These are phyloP conservation scores for Vigna nakashimae DNA, from an alignment of 306 rosid genomes.

Conservation along the genomic window DNA sequence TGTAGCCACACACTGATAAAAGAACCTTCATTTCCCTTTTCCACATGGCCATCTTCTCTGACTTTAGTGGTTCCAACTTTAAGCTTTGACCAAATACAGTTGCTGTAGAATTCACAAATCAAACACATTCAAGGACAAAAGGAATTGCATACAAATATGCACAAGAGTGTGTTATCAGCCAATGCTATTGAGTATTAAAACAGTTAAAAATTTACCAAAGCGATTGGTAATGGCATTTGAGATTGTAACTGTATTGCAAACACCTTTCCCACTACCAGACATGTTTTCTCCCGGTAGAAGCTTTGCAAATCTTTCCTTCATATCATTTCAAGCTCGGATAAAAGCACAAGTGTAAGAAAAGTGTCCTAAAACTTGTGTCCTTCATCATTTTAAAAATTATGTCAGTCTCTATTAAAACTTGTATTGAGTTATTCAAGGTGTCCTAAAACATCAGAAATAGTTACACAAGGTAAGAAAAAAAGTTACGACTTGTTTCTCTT, in stretches of 20 bases:
- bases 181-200: background rate
- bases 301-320: conserved; percentile 93
- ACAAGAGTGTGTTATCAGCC: background rate
- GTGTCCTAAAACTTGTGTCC: too few relatives aligned
- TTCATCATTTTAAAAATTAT: background rate
- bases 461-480: background rate
- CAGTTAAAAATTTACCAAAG: conserved; percentile 61
- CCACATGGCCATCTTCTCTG: conserved; percentile 94
- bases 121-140: conserved; percentile 8
- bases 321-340: conserved; percentile 76
- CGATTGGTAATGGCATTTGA: conserved; percentile 94
- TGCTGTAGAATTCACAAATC: conserved; percentile 57
- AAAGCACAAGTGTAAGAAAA: background rate
- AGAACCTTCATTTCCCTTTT: conserved; percentile 95
- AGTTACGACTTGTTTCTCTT: too few relatives aligned
- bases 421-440: background rate
- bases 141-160: conserved; percentile 10
- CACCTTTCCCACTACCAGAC: conserved; percentile 7
- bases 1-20: conserved; percentile 88
- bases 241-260: conserved; percentile 88
- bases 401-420: background rate
- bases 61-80: conserved; percentile 83
- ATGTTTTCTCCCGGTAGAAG: conserved; percentile 59
- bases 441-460: conserved; percentile 11
- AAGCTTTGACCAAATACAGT: conserved; percentile 90